phyloP scores from a whole-genome alignment of 1,284 basidiomycete genomes.

The Ganoderma lingzhi region DNA sequence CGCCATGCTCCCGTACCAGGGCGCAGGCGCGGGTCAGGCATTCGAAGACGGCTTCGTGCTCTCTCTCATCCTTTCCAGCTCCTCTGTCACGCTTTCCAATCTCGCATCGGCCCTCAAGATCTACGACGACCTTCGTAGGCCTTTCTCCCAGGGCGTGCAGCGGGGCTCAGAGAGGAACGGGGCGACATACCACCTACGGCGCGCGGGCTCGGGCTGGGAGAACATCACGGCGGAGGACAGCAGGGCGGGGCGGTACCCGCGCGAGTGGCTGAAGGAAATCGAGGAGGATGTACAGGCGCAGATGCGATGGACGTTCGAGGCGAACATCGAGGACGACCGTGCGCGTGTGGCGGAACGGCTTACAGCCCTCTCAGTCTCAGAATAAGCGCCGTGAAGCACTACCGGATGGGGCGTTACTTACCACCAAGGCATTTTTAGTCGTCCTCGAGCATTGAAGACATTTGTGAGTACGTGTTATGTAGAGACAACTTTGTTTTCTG shows the following conservation, averaged over 20 bases:
- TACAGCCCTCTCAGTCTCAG: not conserved
- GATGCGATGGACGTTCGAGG: not conserved
- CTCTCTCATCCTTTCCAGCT: constrained; percentile 15
- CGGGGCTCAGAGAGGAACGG: constrained; percentile 14
- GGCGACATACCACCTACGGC: constrained; percentile 5
- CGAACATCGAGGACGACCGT: not conserved
- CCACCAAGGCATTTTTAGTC: too few species aligned
- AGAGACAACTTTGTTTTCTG: too few species aligned
- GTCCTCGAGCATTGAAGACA: too few species aligned
- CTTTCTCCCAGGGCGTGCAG: constrained; percentile 25
- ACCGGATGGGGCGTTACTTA: too few species aligned
- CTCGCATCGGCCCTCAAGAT: constrained; percentile 13
- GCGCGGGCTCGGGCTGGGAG: constrained; percentile 1
- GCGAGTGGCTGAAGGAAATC: constrained; percentile 8
- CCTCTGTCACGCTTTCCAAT: constrained; percentile 1
- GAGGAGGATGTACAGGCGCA: constrained; percentile 7
- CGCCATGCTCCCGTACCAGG: constrained; percentile 45
- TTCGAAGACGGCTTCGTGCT: constrained; percentile 40
- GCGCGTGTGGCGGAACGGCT: not conserved
- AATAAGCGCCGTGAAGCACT: too few species aligned
- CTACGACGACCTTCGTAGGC: constrained; percentile 25
- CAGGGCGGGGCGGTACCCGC: constrained; percentile 12
- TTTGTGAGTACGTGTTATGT: too few species aligned
- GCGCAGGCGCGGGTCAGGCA: constrained; percentile 49
- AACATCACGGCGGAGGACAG: constrained; percentile 17